These are phyloP conservation scores for Trypanosoma scelopori DNA, from an alignment of 208 protist species.

Conservation along the genomic window DNA sequence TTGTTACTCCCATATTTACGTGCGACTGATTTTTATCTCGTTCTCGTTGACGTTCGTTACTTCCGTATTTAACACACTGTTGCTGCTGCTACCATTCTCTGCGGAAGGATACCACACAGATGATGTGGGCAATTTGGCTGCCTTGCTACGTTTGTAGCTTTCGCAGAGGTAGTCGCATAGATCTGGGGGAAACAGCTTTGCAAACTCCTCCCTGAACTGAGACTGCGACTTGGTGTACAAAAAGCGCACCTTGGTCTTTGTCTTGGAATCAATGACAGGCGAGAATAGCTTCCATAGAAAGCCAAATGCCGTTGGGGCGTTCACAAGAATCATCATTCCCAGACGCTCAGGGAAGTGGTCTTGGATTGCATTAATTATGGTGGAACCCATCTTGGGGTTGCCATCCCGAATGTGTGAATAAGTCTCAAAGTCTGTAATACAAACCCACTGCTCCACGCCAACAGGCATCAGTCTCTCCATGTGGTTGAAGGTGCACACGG, in stretches of 20 bases:
- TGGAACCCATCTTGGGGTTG: slow-evolving; percentile 60
- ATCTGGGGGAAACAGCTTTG: slow-evolving; percentile 53
- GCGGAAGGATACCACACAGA: slow-evolving; percentile 52
- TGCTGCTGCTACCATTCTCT: neutral
- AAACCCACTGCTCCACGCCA: slow-evolving; percentile 86
- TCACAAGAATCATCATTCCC: slow-evolving; percentile 80
- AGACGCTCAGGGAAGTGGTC: slow-evolving; percentile 86
- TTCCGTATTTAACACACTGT: neutral
- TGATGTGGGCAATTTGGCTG: slow-evolving; percentile 39
- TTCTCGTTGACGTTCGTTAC: slow-evolving; percentile 1
- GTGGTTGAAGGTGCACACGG: slow-evolving; percentile 71
- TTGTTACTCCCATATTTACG: no score
- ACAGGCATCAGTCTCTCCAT: slow-evolving; percentile 69
- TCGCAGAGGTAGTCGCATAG: slow-evolving; percentile 69
- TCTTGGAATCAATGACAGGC: slow-evolving; percentile 74
- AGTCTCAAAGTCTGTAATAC: slow-evolving; percentile 82
- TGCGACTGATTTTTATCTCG: no score
- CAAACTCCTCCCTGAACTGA: slow-evolving; percentile 55
- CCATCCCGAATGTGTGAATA: slow-evolving; percentile 78
- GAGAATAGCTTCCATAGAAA: slow-evolving; percentile 76
- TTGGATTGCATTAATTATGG: slow-evolving; percentile 66
- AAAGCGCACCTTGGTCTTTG: slow-evolving; percentile 75
- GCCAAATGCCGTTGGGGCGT: slow-evolving; percentile 76
- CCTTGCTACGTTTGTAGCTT: slow-evolving; percentile 67
- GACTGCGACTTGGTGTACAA: slow-evolving; percentile 71